phyloP scores from a whole-genome alignment of 345 rosid species.

The Eucalyptus marginata region DNA sequence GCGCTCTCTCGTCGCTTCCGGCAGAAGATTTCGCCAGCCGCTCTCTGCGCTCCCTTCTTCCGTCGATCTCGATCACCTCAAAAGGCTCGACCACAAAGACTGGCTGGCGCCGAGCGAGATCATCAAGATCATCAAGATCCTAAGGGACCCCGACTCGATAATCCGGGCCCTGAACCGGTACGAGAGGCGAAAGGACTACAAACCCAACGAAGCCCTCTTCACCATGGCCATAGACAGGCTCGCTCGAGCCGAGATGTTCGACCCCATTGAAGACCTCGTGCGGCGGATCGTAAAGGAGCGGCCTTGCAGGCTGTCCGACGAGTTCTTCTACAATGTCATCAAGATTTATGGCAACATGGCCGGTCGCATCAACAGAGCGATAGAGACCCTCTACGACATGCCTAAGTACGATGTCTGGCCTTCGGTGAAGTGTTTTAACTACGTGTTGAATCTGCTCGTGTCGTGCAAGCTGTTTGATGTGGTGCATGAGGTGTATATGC shows the following conservation, averaged over 20 bases:
- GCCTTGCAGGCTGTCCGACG: constrained; percentile 46
- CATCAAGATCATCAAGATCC: constrained; percentile 39
- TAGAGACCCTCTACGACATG: constrained; percentile 56
- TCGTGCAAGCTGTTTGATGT: constrained; percentile 49
- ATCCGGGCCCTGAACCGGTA: constrained; percentile 43
- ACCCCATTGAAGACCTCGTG: constrained; percentile 55
- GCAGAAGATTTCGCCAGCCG: neutral
- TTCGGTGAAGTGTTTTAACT: constrained; percentile 53
- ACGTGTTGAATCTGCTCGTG: constrained; percentile 62
- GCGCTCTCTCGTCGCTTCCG: neutral
- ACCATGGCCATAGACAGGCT: constrained; percentile 42
- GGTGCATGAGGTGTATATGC: constrained; percentile 40
- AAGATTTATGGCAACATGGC: constrained; percentile 57
- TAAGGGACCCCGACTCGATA: constrained; percentile 38
- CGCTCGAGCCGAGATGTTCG: constrained; percentile 46
- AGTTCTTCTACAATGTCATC: constrained; percentile 63
- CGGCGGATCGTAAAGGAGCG: constrained; percentile 25
- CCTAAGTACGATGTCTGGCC: constrained; percentile 73
- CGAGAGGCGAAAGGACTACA: constrained; percentile 59
- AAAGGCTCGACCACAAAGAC: constrained; percentile 60
- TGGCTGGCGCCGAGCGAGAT: constrained; percentile 72
- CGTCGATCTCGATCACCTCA: neutral
- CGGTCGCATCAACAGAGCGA: constrained; percentile 50
- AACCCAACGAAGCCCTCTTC: constrained; percentile 62
- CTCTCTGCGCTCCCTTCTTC: neutral